Evolutionary conservation across 106 monocot species (phyloP), one percentile per base, ranked within the genome.

Genomic region (Dioscorea alata): DNA sequence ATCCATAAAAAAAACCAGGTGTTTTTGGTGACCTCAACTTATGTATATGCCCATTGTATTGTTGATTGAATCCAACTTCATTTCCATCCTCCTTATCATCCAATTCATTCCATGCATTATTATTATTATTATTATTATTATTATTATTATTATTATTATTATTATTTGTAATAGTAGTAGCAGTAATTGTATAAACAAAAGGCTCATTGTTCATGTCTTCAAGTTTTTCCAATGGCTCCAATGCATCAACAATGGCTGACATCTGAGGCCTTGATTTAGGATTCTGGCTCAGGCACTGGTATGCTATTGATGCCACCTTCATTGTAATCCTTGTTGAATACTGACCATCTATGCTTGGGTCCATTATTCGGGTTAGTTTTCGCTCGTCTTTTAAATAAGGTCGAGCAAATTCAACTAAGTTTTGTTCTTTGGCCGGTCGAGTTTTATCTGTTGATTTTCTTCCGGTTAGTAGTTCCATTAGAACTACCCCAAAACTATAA

Each of bases 401-500:
- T 66, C 68, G 35, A 5, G 91, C 88, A 85, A 88, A 92, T 16
- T 83, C 78, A 6, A 92, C 92, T 0, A 92, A 73, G 71, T 83
- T 88, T 48, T 88, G 85, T 19, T 92, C 88, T 67, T 83, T 73
- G 4, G 48, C 34, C 1, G 78, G 80, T 31, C 80, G 68, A 14
- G 61, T 61, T 17, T 73, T 80, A 68, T 92, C 92, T 16, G 88
- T 72, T 0, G 71, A 85, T 24, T 71, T 49, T 53, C 88, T 71
- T 0, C 92, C 92, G 0, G 85, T 74, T 31, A 92, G 50, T 12
- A 92, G 67, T 75, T 91, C 91, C n/a, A 91, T 63, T 10, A 91
- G 61, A 24, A 91, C 87, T 2, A 91, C 91, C 23, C 91, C 91
- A 49, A 87, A 91, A 64, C 91, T 91, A 68, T 87, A 91, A 4